Conservation (phyloP, 2,329 filamentous ascomycete genomes). For the Phialocephala sp. region DNA sequence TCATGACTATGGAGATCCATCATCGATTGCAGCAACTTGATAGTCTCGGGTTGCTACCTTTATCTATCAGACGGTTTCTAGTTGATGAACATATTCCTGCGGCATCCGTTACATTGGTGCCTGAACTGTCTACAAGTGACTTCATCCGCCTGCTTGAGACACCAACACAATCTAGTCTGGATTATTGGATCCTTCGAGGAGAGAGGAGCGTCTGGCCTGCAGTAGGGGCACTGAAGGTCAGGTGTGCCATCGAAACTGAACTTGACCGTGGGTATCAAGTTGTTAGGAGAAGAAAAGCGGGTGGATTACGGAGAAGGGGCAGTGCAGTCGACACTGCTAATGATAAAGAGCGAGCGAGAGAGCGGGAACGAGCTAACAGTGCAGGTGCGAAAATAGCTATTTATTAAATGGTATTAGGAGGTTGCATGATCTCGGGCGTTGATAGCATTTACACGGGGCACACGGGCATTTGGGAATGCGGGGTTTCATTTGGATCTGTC, state of each 20-base stretch:
- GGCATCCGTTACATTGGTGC: slow-evolving; percentile 80
- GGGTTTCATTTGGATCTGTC: slow-evolving; percentile 7
- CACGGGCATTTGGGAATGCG: slow-evolving; percentile 2
- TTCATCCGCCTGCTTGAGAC: slow-evolving; percentile 83
- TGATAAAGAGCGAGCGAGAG: slow-evolving; percentile 34
- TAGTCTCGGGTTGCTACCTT: slow-evolving; percentile 73
- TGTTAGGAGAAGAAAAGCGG: slow-evolving; percentile 61
- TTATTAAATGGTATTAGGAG: slow-evolving; percentile 4
- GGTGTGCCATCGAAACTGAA: slow-evolving; percentile 86
- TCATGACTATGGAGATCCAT: slow-evolving; percentile 77
- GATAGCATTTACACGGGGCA: slow-evolving; percentile 8
- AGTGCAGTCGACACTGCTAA: slow-evolving; percentile 40
- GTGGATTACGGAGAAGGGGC: slow-evolving; percentile 41
- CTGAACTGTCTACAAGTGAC: slow-evolving; percentile 74
- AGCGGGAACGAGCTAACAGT: slow-evolving; percentile 38
- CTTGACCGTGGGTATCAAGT: slow-evolving; percentile 85
- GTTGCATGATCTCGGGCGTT: slow-evolving; percentile 18
- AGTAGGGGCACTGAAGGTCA: slow-evolving; percentile 78
- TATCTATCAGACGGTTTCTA: slow-evolving; percentile 73
- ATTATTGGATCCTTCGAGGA: slow-evolving; percentile 85
- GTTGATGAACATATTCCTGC: slow-evolving; percentile 84
- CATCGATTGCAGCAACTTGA: slow-evolving; percentile 85
- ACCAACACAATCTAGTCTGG: slow-evolving; percentile 74
- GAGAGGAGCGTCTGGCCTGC: slow-evolving; percentile 93
- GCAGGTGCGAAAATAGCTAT: slow-evolving; percentile 32